Evolutionary conservation across 208 protist genomes (phyloP).

Genomic region (Borovskyia barvae): DNA sequence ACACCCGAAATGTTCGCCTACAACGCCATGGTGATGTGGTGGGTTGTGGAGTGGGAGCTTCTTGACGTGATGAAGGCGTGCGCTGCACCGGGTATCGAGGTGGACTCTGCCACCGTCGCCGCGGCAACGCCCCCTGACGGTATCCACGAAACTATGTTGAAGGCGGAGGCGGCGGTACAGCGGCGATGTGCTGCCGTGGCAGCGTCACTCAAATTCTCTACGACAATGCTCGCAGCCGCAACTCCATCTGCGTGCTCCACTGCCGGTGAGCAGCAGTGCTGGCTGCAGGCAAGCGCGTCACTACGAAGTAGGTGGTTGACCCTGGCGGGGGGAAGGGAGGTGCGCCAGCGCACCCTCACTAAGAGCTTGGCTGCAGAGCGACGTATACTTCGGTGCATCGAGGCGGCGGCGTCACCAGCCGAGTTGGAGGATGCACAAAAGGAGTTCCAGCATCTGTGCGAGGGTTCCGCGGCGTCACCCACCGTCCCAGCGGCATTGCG

Average conservation of each 20-base stretch:
- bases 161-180: background rate
- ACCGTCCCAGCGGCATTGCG: constrained; percentile 5
- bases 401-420: background rate
- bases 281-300: constrained; percentile 10
- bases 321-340: constrained; percentile 11
- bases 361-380: constrained; percentile 1
- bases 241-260: background rate
- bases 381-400: background rate
- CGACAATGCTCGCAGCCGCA: no score
- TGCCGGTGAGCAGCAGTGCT: constrained; percentile 6
- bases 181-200: background rate
- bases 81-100: background rate
- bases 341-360: background rate
- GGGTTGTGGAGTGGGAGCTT: constrained; percentile 39
- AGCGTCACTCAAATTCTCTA: background rate
- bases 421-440: background rate
- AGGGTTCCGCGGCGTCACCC: constrained; percentile 2
- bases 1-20: constrained; percentile 39
- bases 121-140: background rate
- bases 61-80: background rate
- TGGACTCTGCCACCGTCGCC: background rate
- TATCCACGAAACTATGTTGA: background rate
- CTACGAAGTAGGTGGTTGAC: constrained; percentile 13
- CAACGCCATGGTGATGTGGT: constrained; percentile 53
- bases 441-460: background rate